Conservation (phyloP, 2,329 filamentous ascomycete species). For the Ophiobolus disseminans region DNA sequence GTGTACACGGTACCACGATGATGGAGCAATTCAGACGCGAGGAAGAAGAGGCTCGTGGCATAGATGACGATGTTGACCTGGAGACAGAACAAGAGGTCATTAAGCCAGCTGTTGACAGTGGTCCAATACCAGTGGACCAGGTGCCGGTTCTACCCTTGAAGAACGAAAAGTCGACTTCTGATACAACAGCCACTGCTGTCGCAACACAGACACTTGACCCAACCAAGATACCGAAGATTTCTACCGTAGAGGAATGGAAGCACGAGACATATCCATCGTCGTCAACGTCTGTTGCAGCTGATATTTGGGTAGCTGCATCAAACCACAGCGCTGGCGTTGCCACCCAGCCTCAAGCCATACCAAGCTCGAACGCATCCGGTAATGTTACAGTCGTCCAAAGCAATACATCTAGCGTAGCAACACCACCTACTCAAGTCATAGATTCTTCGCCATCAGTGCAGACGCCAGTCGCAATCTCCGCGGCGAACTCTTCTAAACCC, state of each 20-base stretch:
- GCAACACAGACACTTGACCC: no score
- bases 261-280: no score
- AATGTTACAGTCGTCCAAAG: no score
- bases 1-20: constrained; percentile 92
- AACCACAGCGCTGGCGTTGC: no score
- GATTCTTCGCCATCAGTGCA: no score
- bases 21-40: constrained; percentile 94
- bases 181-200: not conserved
- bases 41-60: constrained; percentile 68
- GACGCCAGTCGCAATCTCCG: not conserved
- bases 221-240: not conserved
- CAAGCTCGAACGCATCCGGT: no score
- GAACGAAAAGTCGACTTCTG: constrained; percentile 9
- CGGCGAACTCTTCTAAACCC: not conserved
- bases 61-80: constrained; percentile 68
- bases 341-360: no score
- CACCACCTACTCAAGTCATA: no score
- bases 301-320: no score
- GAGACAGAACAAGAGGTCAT: constrained; percentile 52
- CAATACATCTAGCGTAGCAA: no score
- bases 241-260: no score
- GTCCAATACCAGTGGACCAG: constrained; percentile 24
- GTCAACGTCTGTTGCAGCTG: no score
- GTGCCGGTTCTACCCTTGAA: constrained; percentile 26
- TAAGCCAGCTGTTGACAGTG: constrained; percentile 45